A percentile compares a stretch with the other conserved stretches of the same genome.
Evolutionary conservation across 179 eudicot genomes (phyloP).

Genomic region (Actinidia arguta): DNA sequence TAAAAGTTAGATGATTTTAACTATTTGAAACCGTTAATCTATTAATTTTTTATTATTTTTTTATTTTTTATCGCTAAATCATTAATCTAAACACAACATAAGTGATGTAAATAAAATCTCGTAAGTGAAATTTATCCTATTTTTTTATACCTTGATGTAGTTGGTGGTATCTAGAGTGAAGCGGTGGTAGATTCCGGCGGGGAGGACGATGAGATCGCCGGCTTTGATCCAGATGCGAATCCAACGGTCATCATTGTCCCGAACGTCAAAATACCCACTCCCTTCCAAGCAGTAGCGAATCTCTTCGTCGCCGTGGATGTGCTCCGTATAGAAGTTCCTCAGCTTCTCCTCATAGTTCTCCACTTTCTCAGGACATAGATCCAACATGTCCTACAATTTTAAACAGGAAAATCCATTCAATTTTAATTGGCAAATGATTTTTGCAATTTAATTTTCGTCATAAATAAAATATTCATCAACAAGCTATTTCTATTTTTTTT

Average conservation of each 20-base stretch:
- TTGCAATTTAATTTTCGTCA: too few relatives aligned
- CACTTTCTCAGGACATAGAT: constrained; percentile 81
- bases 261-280: constrained; percentile 87
- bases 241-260: constrained; percentile 84
- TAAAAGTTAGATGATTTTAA: too few relatives aligned
- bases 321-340: constrained; percentile 81
- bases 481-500: too few relatives aligned
- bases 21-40: too few relatives aligned
- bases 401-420: not conserved
- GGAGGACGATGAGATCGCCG: constrained; percentile 75
- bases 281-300: constrained; percentile 90
- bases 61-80: too few relatives aligned
- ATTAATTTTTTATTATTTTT: too few relatives aligned
- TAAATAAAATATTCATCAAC: too few relatives aligned
- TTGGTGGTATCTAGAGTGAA: constrained; percentile 78
- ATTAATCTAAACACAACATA: too few relatives aligned
- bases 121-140: not conserved
- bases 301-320: constrained; percentile 83
- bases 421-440: too few relatives aligned
- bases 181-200: constrained; percentile 89
- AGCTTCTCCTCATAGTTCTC: constrained; percentile 88
- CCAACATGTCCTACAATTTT: constrained; percentile 46
- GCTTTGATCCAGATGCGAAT: constrained; percentile 76
- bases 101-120: not conserved
- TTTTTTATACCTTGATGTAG: constrained; percentile 85